These are phyloP conservation scores for Tylopilus plumbeoviolaceoides DNA, from an alignment of 768 basidiomycete species.

Conservation along the genomic window DNA sequence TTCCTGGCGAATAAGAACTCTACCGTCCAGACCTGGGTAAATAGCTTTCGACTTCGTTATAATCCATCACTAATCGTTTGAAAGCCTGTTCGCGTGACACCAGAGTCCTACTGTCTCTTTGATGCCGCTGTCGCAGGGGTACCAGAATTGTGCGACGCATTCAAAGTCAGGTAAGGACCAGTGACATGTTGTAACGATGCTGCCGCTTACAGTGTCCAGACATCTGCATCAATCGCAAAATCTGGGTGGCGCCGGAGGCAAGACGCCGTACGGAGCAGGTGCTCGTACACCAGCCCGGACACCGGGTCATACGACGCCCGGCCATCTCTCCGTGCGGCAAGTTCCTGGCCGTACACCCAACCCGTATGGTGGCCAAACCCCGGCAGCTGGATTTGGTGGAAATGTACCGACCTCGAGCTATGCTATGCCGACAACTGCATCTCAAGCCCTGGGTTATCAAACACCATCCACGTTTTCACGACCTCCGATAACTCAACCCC, in stretches of 20 bases:
- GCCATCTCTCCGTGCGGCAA: slow-evolving; percentile 73
- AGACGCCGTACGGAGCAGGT: slow-evolving; percentile 76
- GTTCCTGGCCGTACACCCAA: slow-evolving; percentile 69
- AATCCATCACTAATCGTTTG: slow-evolving; percentile 3
- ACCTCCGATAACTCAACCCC: slow-evolving; percentile 38
- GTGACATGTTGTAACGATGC: background rate
- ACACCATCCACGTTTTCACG: slow-evolving; percentile 36
- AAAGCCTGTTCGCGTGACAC: slow-evolving; percentile 82
- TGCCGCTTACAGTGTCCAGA: slow-evolving; percentile 33
- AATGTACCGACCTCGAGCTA: slow-evolving; percentile 27
- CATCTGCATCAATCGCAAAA: slow-evolving; percentile 78
- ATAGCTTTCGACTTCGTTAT: background rate
- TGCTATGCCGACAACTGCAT: slow-evolving; percentile 29
- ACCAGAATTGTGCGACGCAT: slow-evolving; percentile 92
- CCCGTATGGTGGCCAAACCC: slow-evolving; percentile 56
- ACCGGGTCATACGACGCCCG: slow-evolving; percentile 74
- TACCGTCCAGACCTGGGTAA: slow-evolving; percentile 87
- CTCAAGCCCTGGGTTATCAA: slow-evolving; percentile 41
- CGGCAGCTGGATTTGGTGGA: slow-evolving; percentile 29
- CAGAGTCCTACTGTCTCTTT: slow-evolving; percentile 86
- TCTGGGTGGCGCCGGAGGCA: slow-evolving; percentile 57
- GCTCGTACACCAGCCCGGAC: slow-evolving; percentile 74
- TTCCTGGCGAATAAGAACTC: slow-evolving; percentile 93
- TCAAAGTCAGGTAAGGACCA: slow-evolving; percentile 73
- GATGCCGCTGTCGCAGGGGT: slow-evolving; percentile 89